phyloP scores from a whole-genome alignment of 2,329 filamentous ascomycete genomes.

The Pestalotiopsis sp. region DNA sequence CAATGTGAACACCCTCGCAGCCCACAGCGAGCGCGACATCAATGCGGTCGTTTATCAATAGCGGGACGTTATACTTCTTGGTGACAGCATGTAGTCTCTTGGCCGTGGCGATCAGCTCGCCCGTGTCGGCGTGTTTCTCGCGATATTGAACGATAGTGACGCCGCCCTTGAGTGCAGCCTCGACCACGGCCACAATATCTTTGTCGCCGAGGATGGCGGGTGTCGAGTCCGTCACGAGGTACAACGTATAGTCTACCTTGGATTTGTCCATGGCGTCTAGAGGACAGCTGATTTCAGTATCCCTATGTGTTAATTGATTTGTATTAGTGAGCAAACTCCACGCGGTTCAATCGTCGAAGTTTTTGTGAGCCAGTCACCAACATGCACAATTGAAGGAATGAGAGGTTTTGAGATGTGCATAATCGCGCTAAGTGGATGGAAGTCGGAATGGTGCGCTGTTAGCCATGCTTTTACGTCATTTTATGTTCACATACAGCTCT shows the following conservation, averaged over 20 bases:
- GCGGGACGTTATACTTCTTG: constrained; percentile 67
- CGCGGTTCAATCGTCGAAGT: neutral
- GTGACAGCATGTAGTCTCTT: constrained; percentile 73
- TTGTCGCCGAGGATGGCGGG: constrained; percentile 74
- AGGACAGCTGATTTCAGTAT: neutral
- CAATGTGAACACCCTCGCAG: constrained; percentile 91
- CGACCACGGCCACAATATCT: constrained; percentile 74
- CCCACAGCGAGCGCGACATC: constrained; percentile 85
- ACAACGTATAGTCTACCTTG: constrained; percentile 76
- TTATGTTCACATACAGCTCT: neutral
- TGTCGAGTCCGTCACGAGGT: constrained; percentile 94
- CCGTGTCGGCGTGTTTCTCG: constrained; percentile 82
- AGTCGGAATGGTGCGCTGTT: neutral
- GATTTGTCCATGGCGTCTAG: constrained; percentile 32
- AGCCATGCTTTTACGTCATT: constrained; percentile 11
- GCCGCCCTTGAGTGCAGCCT: constrained; percentile 75
- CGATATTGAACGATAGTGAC: constrained; percentile 88
- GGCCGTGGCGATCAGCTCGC: constrained; percentile 70
- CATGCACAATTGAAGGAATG: neutral
- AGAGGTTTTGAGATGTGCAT: constrained; percentile 8
- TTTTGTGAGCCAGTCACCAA: neutral
- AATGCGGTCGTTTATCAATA: constrained; percentile 91
- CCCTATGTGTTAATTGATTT: neutral
- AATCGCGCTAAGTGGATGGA: constrained; percentile 10
- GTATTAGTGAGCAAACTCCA: neutral